phyloP scores from a whole-genome alignment of 1,284 basidiomycete genomes.

The Apiotrichum sp. region DNA sequence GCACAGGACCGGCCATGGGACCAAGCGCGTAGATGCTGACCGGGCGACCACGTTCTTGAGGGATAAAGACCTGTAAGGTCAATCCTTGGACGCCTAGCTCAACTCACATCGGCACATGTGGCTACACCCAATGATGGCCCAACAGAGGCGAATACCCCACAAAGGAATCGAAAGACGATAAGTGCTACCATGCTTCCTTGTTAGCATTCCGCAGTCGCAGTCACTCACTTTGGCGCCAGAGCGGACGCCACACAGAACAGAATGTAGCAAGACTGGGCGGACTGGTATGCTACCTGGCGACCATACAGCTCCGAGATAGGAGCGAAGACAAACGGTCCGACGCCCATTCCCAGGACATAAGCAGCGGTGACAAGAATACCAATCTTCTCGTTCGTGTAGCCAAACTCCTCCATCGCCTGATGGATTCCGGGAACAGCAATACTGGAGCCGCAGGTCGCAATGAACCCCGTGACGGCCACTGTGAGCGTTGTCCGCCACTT shows the following conservation, averaged over 20 bases:
- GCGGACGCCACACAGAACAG: conserved; percentile 40
- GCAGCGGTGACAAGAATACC: conserved; percentile 34
- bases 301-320: conserved; percentile 50
- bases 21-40: conserved; percentile 43
- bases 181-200: conserved; percentile 31
- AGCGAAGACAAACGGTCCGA: conserved; percentile 49
- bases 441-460: conserved; percentile 38
- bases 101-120: conserved; percentile 42
- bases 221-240: conserved; percentile 34
- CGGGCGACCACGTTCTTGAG: conserved; percentile 37
- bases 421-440: conserved; percentile 42
- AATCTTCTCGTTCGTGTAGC: conserved; percentile 32
- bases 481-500: conserved; percentile 33
- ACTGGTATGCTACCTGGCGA: conserved; percentile 45
- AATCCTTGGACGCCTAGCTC: not conserved
- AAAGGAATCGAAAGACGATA: conserved; percentile 42
- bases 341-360: conserved; percentile 42
- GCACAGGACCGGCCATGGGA: conserved; percentile 40
- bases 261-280: conserved; percentile 31
- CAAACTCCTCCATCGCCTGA: conserved; percentile 32
- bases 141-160: conserved; percentile 39
- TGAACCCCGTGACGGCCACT: conserved; percentile 40
- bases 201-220: not conserved
- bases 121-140: conserved; percentile 45
- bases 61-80: conserved; percentile 29